These are phyloP conservation scores for Pseudogymnoascus sp. DNA, from an alignment of 2,329 filamentous ascomycete species.

Conservation along the genomic window DNA sequence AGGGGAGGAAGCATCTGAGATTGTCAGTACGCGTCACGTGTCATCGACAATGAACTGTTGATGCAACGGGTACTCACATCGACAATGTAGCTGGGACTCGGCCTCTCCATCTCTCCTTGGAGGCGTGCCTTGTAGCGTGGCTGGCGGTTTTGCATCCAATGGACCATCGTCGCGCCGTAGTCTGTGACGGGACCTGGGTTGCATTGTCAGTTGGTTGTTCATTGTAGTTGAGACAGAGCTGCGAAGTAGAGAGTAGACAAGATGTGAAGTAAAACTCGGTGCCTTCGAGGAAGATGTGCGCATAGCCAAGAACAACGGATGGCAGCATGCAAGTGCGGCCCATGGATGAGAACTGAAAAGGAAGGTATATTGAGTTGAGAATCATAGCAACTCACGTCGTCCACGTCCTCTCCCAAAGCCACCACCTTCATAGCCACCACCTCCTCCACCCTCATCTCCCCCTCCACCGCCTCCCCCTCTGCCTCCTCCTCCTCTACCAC, in stretches of 20 bases:
- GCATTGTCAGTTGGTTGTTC: constrained; percentile 11
- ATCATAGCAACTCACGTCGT: constrained; percentile 37
- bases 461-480: constrained; percentile 13
- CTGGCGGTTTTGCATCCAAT: constrained; percentile 82
- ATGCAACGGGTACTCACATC: constrained; percentile 53
- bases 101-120: constrained; percentile 71
- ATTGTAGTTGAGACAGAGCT: not conserved
- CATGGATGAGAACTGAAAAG: not conserved
- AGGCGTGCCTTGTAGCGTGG: constrained; percentile 67
- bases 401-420: constrained; percentile 43
- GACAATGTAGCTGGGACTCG: constrained; percentile 81
- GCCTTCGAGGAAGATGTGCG: not conserved
- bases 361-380: not conserved
- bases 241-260: not conserved
- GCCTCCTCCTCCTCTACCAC: constrained; percentile 21
- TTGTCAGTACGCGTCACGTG: not conserved
- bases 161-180: constrained; percentile 81
- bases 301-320: not conserved
- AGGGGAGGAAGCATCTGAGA: constrained; percentile 76
- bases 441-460: constrained; percentile 21
- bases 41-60: not conserved
- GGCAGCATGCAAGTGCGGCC: not conserved
- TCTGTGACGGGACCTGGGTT: constrained; percentile 76
- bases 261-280: not conserved
- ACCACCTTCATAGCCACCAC: constrained; percentile 29